phyloP scores from a whole-genome alignment of 2,329 filamentous ascomycete species.

The Venturia aucupariae region DNA sequence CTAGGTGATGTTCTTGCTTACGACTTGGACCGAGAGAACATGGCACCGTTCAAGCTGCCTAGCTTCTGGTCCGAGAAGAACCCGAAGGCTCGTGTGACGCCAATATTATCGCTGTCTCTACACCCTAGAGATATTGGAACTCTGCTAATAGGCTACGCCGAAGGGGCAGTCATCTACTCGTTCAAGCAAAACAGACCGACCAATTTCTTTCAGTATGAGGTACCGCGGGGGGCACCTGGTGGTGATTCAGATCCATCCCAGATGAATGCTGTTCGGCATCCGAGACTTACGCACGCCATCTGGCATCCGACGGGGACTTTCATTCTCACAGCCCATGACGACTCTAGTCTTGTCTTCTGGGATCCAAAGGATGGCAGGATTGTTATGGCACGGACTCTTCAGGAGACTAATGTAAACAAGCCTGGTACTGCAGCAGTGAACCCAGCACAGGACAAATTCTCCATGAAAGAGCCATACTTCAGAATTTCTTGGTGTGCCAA shows the following conservation, averaged over 20 bases:
- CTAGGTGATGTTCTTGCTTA: constrained; percentile 78
- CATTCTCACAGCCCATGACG: constrained; percentile 76
- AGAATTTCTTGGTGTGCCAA: constrained; percentile 91
- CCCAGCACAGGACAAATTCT: constrained; percentile 41
- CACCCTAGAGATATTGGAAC: constrained; percentile 91
- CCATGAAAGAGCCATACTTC: constrained; percentile 63
- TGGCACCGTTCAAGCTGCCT: constrained; percentile 71
- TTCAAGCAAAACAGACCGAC: constrained; percentile 81
- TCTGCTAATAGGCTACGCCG: constrained; percentile 79
- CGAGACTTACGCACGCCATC: constrained; percentile 68
- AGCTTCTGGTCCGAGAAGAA: constrained; percentile 77
- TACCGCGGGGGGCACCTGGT: constrained; percentile 77
- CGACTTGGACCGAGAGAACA: constrained; percentile 72
- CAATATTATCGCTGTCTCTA: constrained; percentile 69
- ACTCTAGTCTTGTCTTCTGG: constrained; percentile 89
- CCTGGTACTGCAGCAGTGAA: constrained; percentile 41
- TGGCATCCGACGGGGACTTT: constrained; percentile 97
- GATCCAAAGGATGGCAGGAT: constrained; percentile 81
- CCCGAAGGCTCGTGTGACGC: constrained; percentile 53
- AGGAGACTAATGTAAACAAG: constrained; percentile 63
- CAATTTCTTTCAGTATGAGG: constrained; percentile 73
- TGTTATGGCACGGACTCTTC: constrained; percentile 72
- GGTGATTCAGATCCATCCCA: constrained; percentile 57
- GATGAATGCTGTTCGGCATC: constrained; percentile 55
- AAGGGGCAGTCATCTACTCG: constrained; percentile 82